These are phyloP conservation scores for Fusarium ambrosium DNA, from an alignment of 2,329 filamentous ascomycete genomes.

Conservation along the genomic window DNA sequence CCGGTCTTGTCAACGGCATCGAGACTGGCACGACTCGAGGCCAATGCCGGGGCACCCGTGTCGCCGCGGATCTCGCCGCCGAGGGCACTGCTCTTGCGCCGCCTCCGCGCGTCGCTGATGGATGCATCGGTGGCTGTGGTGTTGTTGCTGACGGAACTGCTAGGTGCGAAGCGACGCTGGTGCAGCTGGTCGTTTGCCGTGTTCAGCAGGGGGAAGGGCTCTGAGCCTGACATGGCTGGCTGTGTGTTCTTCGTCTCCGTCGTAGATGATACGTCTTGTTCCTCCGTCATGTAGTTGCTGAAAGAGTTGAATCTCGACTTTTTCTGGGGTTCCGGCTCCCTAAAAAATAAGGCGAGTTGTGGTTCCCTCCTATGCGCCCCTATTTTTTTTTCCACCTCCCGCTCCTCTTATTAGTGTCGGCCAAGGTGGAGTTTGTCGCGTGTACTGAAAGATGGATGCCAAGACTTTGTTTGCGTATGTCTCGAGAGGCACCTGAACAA, in stretches of 20 bases:
- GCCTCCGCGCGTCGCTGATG: constrained; percentile 58
- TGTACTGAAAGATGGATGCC: not conserved
- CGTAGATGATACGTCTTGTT: not conserved
- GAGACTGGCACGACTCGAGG: constrained; percentile 65
- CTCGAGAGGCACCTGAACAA: not conserved
- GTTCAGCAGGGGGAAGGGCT: constrained; percentile 70
- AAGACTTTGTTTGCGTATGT: not conserved
- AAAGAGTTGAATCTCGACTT: not conserved
- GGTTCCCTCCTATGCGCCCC: constrained; percentile 26
- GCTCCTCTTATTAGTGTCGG: constrained; percentile 1
- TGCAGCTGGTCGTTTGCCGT: constrained; percentile 64
- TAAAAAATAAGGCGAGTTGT: not conserved
- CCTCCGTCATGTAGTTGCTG: constrained; percentile 1
- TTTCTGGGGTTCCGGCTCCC: constrained; percentile 12
- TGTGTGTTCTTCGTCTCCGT: not conserved
- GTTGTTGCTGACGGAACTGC: constrained; percentile 40
- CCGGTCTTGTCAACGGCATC: constrained; percentile 41
- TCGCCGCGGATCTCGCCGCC: constrained; percentile 68
- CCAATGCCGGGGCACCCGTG: constrained; percentile 67
- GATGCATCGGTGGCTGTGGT: constrained; percentile 46
- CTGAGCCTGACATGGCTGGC: constrained; percentile 59
- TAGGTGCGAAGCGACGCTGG: constrained; percentile 50
- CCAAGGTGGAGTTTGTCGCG: constrained; percentile 28
- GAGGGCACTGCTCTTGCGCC: constrained; percentile 69
- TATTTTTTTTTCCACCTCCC: constrained; percentile 25